Evolutionary conservation across 352 stramenopile genomes (phyloP).

Genomic region (Globisporangium paroecandrum): DNA sequence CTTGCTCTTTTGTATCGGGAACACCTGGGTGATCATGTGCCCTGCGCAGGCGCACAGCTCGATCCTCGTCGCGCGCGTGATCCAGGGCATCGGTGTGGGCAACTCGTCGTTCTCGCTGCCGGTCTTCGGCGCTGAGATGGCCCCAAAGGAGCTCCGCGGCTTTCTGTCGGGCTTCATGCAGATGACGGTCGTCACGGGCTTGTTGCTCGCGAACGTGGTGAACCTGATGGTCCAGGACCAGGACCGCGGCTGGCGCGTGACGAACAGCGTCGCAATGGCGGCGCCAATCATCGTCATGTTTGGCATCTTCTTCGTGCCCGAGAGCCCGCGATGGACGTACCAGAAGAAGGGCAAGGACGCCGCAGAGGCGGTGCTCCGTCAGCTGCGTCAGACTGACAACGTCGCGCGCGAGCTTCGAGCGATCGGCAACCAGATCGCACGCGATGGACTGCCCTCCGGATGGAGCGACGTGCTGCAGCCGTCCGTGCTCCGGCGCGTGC

Average conservation of each 20-base stretch:
- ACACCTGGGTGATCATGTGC: constrained; percentile 25
- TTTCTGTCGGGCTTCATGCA: constrained; percentile 39
- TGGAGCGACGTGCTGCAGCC: constrained; percentile 27
- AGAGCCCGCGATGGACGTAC: constrained; percentile 39
- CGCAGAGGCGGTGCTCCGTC: constrained; percentile 14
- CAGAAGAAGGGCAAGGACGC: constrained; percentile 29
- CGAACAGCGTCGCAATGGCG: constrained; percentile 25
- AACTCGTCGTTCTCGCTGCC: constrained; percentile 30
- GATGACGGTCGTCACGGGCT: constrained; percentile 31
- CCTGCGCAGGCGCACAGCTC: constrained; percentile 14
- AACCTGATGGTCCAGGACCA: constrained; percentile 25
- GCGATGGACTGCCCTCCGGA: neutral
- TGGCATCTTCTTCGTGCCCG: constrained; percentile 43
- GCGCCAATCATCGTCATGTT: constrained; percentile 37
- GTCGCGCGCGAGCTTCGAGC: constrained; percentile 15
- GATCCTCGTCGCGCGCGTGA: constrained; percentile 18
- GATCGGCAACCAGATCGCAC: neutral
- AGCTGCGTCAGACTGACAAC: constrained; percentile 23
- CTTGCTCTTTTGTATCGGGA: constrained; percentile 31
- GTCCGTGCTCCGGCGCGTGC: constrained; percentile 22
- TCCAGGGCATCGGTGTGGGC: constrained; percentile 24
- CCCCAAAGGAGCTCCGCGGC: constrained; percentile 33
- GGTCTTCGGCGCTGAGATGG: constrained; percentile 31
- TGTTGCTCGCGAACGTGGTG: constrained; percentile 17
- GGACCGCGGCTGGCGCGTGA: constrained; percentile 31